Conservation (phyloP, 257 asterid species). For the Coffea eugenioides region DNA sequence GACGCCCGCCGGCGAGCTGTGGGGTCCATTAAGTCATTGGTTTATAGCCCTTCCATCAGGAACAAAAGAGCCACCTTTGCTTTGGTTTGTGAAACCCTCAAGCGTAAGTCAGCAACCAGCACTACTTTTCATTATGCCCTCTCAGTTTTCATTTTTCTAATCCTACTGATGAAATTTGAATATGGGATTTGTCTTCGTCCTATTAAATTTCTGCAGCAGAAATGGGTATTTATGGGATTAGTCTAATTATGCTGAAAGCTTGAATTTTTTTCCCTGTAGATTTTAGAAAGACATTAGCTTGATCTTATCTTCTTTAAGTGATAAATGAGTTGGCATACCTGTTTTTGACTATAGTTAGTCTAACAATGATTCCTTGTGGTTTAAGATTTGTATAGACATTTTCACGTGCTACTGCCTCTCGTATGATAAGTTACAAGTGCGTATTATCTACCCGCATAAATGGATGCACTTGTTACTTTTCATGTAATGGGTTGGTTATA, state of each 20-base stretch:
- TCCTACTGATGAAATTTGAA: neutral
- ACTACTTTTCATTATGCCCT: neutral
- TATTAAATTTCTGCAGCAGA: neutral
- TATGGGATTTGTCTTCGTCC: neutral
- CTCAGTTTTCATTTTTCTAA: neutral
- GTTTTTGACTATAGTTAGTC: too few species aligned
- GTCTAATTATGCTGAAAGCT: too few species aligned
- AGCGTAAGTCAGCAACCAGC: slow-evolving; percentile 43
- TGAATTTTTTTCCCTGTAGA: too few species aligned
- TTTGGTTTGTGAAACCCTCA: slow-evolving; percentile 87
- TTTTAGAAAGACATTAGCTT: too few species aligned
- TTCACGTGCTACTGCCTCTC: too few species aligned
- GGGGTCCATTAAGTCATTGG: slow-evolving; percentile 83
- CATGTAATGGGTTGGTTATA: neutral
- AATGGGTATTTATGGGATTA: neutral
- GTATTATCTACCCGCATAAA: too few species aligned
- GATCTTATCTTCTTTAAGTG: too few species aligned
- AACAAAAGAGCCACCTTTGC: slow-evolving; percentile 87
- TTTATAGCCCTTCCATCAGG: slow-evolving; percentile 74
- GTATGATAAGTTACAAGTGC: too few species aligned
- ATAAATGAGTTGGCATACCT: too few species aligned
- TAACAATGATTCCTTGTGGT: too few species aligned
- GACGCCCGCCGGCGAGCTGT: slow-evolving; percentile 86
- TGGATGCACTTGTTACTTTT: neutral
- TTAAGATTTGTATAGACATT: too few species aligned